Evolutionary conservation across 768 basidiomycete genomes (phyloP).

Genomic region (Rhizopogon salebrosus): DNA sequence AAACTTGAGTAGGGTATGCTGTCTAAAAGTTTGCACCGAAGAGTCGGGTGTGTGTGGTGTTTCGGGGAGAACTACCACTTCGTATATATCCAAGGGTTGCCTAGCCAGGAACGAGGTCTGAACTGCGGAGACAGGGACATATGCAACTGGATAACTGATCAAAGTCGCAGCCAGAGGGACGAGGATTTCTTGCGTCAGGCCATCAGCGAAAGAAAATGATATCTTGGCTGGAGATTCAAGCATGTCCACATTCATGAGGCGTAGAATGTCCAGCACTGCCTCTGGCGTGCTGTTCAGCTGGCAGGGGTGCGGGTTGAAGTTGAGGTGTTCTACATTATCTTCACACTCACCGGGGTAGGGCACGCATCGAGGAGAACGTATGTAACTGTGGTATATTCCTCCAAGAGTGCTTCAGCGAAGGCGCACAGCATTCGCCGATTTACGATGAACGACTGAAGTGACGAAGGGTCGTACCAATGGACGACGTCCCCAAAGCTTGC

Average conservation of each 20-base stretch:
- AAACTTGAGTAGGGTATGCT: constrained; percentile 48
- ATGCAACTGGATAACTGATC: constrained; percentile 59
- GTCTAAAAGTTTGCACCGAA: neutral
- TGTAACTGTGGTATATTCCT: constrained; percentile 5
- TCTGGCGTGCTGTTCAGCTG: constrained; percentile 11
- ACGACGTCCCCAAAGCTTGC: constrained; percentile 35
- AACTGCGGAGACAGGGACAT: constrained; percentile 38
- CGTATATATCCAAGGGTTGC: constrained; percentile 47
- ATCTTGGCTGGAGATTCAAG: constrained; percentile 4
- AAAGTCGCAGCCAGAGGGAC: constrained; percentile 55
- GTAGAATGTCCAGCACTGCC: constrained; percentile 11
- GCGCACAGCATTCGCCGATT: constrained; percentile 27
- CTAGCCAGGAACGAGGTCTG: constrained; percentile 38
- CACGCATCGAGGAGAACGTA: constrained; percentile 15
- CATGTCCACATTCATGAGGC: constrained; percentile 4
- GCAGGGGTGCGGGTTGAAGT: neutral
- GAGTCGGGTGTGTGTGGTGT: neutral
- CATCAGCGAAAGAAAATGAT: constrained; percentile 25
- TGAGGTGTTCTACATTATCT: neutral
- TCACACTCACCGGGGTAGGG: constrained; percentile 18
- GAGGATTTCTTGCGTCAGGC: constrained; percentile 20
- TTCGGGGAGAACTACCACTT: constrained; percentile 15
- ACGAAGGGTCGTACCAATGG: constrained; percentile 40
- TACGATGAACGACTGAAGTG: constrained; percentile 53
- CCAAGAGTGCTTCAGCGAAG: constrained; percentile 7